Evolutionary conservation across 768 basidiomycete genomes (phyloP).

Genomic region (Agaricus subrufescens): DNA sequence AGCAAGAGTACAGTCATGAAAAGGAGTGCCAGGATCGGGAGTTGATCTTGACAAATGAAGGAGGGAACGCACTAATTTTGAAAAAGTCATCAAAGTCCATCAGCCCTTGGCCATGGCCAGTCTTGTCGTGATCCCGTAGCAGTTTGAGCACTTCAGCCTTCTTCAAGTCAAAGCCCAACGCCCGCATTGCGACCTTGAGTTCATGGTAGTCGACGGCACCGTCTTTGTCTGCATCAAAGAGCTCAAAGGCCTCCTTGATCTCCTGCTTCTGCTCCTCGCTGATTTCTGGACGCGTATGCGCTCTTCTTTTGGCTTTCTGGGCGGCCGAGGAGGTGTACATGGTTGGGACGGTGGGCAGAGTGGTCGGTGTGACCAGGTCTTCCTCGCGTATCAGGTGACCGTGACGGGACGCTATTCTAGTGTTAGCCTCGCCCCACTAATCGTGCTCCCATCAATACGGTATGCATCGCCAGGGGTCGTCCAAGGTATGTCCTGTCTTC

Average conservation of each 20-base stretch:
- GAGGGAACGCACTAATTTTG: conserved; percentile 72
- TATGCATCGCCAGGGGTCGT: no score
- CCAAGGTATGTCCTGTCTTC: no score
- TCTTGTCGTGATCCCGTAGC: conserved; percentile 85
- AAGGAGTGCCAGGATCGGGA: not conserved
- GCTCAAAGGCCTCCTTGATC: conserved; percentile 97
- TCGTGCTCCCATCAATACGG: no score
- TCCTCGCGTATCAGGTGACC: conserved; percentile 5
- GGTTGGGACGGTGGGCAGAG: conserved; percentile 15
- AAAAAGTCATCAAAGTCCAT: conserved; percentile 95
- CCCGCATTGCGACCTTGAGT: conserved; percentile 97
- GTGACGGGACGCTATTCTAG: not conserved
- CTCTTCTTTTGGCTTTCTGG: conserved; percentile 69
- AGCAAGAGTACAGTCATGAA: not conserved
- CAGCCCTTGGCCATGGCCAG: conserved; percentile 66
- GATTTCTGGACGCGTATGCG: conserved; percentile 76
- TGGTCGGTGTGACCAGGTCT: not conserved
- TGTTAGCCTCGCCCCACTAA: not conserved
- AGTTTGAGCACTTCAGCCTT: conserved; percentile 97
- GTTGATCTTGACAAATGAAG: not conserved
- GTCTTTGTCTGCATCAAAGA: conserved; percentile 99
- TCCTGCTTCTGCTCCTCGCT: conserved; percentile 91
- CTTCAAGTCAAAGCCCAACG: conserved; percentile 95
- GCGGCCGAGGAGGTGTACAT: conserved; percentile 67
- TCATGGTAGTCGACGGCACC: conserved; percentile 96